These are phyloP conservation scores for Fusarium kyushuense DNA, from an alignment of 2,329 filamentous ascomycete genomes.

Conservation along the genomic window DNA sequence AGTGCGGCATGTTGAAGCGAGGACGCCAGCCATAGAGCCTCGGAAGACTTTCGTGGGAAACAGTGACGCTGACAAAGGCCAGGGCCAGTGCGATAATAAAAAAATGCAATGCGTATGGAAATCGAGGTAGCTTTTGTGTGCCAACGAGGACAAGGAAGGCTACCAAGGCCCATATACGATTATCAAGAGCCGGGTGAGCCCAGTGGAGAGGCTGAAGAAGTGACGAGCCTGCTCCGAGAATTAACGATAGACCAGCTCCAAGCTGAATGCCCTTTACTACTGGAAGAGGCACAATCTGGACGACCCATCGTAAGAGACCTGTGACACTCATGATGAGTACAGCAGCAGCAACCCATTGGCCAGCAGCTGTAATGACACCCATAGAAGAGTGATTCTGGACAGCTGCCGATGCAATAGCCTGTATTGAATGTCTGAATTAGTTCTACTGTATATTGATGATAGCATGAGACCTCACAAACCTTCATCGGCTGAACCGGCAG, in stretches of 20 bases:
- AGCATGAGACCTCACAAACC: constrained; percentile 51
- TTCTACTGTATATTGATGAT: not conserved
- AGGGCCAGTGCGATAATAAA: constrained; percentile 77
- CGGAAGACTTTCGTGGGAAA: constrained; percentile 57
- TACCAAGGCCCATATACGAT: constrained; percentile 79
- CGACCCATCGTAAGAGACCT: constrained; percentile 80
- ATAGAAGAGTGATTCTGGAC: constrained; percentile 69
- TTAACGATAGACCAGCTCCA: constrained; percentile 86
- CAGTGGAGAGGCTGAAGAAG: constrained; percentile 78
- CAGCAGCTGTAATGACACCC: constrained; percentile 80
- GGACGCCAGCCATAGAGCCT: constrained; percentile 72
- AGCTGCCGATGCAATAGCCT: constrained; percentile 91
- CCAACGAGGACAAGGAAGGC: constrained; percentile 78
- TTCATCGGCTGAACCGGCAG: constrained; percentile 92
- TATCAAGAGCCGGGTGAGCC: constrained; percentile 77
- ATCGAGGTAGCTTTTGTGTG: constrained; percentile 72
- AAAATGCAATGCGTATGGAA: constrained; percentile 83
- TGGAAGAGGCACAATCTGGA: constrained; percentile 81
- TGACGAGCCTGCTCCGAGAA: constrained; percentile 78
- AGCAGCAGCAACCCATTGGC: constrained; percentile 76
- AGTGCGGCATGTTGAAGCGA: constrained; percentile 54
- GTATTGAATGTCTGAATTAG: not conserved
- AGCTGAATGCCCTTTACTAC: constrained; percentile 96
- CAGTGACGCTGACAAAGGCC: constrained; percentile 60
- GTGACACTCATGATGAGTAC: constrained; percentile 84